phyloP scores from a whole-genome alignment of 768 basidiomycete species.

The Astraeus odoratus region DNA sequence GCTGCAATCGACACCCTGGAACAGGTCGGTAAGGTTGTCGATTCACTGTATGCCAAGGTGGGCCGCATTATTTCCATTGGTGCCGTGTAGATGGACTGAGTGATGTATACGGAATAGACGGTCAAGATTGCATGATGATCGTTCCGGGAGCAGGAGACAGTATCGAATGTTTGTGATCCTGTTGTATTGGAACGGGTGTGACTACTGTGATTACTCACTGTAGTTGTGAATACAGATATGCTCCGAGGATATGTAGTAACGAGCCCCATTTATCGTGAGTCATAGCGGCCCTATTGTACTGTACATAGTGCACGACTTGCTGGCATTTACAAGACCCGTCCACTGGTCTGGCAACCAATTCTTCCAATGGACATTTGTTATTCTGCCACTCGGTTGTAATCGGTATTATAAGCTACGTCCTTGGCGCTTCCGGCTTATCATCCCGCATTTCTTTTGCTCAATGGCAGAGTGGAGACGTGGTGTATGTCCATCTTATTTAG shows the following conservation, averaged over 20 bases:
- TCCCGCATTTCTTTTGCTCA: constrained; percentile 48
- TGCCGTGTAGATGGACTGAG: neutral
- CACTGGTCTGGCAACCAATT: too few species aligned
- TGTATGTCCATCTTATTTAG: constrained; percentile 44
- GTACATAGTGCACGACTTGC: too few species aligned
- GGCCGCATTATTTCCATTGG: neutral
- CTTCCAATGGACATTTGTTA: constrained; percentile 46
- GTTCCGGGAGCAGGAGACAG: too few species aligned
- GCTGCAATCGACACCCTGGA: constrained; percentile 85
- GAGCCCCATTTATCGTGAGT: too few species aligned
- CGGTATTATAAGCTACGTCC: constrained; percentile 38
- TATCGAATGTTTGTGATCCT: too few species aligned
- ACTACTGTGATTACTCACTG: too few species aligned
- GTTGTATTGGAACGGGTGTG: too few species aligned
- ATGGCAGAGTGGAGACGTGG: constrained; percentile 38
- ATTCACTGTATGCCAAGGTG: constrained; percentile 85
- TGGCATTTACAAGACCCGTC: too few species aligned
- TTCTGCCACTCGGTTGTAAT: constrained; percentile 36
- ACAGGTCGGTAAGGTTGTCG: constrained; percentile 91
- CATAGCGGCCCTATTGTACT: too few species aligned
- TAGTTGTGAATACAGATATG: too few species aligned
- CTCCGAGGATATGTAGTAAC: too few species aligned
- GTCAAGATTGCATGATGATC: constrained; percentile 40
- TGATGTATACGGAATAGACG: constrained; percentile 24
- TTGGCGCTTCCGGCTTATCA: constrained; percentile 54